These are phyloP conservation scores for Russula vinacea DNA, from an alignment of 768 basidiomycete species.

Conservation along the genomic window DNA sequence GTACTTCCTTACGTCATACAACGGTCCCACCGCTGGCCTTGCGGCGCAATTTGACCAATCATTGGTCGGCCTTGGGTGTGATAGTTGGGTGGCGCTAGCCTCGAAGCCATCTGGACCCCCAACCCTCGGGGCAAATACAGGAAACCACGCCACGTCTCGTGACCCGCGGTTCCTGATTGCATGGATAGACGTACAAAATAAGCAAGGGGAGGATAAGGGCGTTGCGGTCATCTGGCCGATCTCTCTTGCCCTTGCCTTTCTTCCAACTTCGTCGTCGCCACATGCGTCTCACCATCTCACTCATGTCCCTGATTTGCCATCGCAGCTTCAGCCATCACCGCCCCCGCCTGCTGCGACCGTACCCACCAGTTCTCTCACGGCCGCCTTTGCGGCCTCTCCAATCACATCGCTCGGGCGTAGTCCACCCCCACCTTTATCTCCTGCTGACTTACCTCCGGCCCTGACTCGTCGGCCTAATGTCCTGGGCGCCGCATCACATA, in stretches of 20 bases:
- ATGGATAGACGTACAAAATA: conserved; percentile 73
- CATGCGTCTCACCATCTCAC: conserved; percentile 46
- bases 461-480: conserved; percentile 18
- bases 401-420: conserved; percentile 19
- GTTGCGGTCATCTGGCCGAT: conserved; percentile 71
- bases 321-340: conserved; percentile 56
- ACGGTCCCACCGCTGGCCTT: conserved; percentile 61
- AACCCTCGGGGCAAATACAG: neutral
- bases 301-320: conserved; percentile 60
- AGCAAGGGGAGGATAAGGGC: conserved; percentile 78
- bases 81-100: conserved; percentile 42
- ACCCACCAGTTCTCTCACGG: conserved; percentile 20
- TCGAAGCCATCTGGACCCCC: conserved; percentile 19
- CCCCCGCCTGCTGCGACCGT: conserved; percentile 39
- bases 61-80: conserved; percentile 59
- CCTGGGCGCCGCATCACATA: conserved; percentile 13
- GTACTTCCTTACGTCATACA: conserved; percentile 67
- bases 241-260: conserved; percentile 51
- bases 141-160: conserved; percentile 6
- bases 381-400: conserved; percentile 18
- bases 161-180: conserved; percentile 54
- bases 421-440: conserved; percentile 7
- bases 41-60: conserved; percentile 61
- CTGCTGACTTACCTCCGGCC: conserved; percentile 26
- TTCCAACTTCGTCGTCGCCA: conserved; percentile 37